phyloP scores from a whole-genome alignment of 352 stramenopile genomes.

The Blastocystis hominis region DNA sequence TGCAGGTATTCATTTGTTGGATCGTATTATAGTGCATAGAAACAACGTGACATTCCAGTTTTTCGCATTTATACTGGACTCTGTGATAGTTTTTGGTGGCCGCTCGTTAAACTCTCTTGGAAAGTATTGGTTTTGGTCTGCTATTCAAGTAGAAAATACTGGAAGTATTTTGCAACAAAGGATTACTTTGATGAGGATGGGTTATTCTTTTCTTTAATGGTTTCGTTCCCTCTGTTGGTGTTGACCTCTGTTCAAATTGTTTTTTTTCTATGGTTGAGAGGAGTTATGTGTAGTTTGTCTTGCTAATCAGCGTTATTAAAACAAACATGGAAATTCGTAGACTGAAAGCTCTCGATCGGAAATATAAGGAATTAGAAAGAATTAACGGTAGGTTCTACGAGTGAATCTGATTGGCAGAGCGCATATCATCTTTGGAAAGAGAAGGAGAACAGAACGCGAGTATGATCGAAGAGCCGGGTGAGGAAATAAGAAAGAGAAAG shows the following conservation, averaged over 20 bases:
- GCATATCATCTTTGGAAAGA: too few species aligned
- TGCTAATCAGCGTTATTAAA: conserved; percentile 4
- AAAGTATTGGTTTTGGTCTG: background rate
- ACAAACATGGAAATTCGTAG: background rate
- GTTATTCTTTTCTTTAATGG: conserved; percentile 34
- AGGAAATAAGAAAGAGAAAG: too few species aligned
- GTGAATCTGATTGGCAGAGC: too few species aligned
- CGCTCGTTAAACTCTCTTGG: conserved; percentile 4
- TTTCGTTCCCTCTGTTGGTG: conserved; percentile 20
- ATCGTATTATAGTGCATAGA: background rate
- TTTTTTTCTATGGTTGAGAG: background rate
- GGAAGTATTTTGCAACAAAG: conserved; percentile 1
- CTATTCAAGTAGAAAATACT: conserved; percentile 2
- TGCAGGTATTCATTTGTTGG: background rate
- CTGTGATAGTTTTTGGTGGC: conserved; percentile 16
- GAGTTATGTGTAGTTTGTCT: background rate
- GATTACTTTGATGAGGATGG: conserved; percentile 54
- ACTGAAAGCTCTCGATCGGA: background rate
- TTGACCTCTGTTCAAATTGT: conserved; percentile 29
- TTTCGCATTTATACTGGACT: conserved; percentile 20
- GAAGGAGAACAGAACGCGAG: too few species aligned
- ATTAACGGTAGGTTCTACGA: background rate
- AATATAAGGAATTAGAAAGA: conserved; percentile 16
- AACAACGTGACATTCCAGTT: conserved; percentile 27
- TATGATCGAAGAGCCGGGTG: too few species aligned